Evolutionary conservation across 495 filamentous ascomycete genomes (phyloP).

Genomic region (Parmelia sp.): DNA sequence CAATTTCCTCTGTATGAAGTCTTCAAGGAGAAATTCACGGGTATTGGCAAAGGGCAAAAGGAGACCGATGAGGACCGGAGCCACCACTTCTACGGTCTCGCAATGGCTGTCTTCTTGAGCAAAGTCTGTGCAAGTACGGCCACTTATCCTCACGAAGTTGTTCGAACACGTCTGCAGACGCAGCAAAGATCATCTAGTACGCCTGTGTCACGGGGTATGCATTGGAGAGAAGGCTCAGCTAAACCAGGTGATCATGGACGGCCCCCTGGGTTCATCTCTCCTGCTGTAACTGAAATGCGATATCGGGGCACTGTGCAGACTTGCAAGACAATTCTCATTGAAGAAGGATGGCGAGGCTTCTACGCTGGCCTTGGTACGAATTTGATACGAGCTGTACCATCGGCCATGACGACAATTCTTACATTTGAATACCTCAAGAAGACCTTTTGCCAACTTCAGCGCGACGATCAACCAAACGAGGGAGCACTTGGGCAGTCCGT

Average conservation of each 20-base stretch:
- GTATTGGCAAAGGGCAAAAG: conserved; percentile 66
- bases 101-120: conserved; percentile 84
- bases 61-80: conserved; percentile 49
- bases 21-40: conserved; percentile 85
- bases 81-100: conserved; percentile 65
- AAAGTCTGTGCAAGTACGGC: conserved; percentile 92
- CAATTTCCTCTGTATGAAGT: conserved; percentile 97
- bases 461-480: conserved; percentile 42
- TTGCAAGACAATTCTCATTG: conserved; percentile 70
- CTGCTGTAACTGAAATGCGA: conserved; percentile 55
- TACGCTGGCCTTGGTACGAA: conserved; percentile 98
- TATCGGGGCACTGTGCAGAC: conserved; percentile 81
- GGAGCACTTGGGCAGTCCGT: conserved; percentile 16
- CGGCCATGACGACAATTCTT: conserved; percentile 93
- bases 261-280: conserved; percentile 43
- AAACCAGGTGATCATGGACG: conserved; percentile 38
- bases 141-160: conserved; percentile 95
- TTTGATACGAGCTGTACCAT: conserved; percentile 89
- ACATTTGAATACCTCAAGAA: conserved; percentile 88
- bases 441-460: conserved; percentile 42
- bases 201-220: conserved; percentile 26
- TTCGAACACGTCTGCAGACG: conserved; percentile 60
- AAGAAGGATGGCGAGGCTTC: conserved; percentile 95
- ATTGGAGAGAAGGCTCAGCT: conserved; percentile 31
- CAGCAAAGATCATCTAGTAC: conserved; percentile 73